Evolutionary conservation across 2,329 filamentous ascomycete genomes (phyloP).

Genomic region (Pseudogymnoascus sp.): DNA sequence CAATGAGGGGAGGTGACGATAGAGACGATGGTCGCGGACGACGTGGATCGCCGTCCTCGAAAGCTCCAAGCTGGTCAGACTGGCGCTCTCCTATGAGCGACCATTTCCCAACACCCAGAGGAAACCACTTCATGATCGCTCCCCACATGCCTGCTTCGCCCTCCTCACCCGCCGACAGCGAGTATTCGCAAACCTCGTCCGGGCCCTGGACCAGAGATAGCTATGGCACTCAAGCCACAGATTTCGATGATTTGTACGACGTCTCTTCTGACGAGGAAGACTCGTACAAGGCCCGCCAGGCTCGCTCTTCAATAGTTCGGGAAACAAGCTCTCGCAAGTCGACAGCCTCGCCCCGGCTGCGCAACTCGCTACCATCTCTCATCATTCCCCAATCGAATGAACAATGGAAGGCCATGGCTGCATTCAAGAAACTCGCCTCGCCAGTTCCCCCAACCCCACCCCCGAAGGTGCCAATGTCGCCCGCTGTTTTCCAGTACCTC

Average conservation of each 20-base stretch:
- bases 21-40: constrained; percentile 26
- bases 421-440: constrained; percentile 43
- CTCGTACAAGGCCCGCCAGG: constrained; percentile 38
- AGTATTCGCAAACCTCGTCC: constrained; percentile 47
- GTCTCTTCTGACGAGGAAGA: constrained; percentile 67
- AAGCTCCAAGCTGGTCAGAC: constrained; percentile 21
- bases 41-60: constrained; percentile 32
- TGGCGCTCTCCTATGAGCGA: constrained; percentile 40
- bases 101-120: constrained; percentile 66
- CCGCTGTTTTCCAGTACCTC: constrained; percentile 65
- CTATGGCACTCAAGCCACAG: constrained; percentile 56
- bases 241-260: constrained; percentile 84
- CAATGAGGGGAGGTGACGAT: constrained; percentile 23
- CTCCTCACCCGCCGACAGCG: constrained; percentile 43
- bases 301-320: constrained; percentile 28
- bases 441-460: constrained; percentile 58
- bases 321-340: constrained; percentile 24
- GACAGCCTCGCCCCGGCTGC: constrained; percentile 23
- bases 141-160: constrained; percentile 55
- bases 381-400: constrained; percentile 40
- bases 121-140: constrained; percentile 55
- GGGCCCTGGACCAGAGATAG: constrained; percentile 56
- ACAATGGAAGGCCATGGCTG: constrained; percentile 39
- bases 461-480: constrained; percentile 65
- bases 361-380: constrained; percentile 38